Evolutionary conservation across 306 rosid species (phyloP).

Genomic region (Rubus idaeus): DNA sequence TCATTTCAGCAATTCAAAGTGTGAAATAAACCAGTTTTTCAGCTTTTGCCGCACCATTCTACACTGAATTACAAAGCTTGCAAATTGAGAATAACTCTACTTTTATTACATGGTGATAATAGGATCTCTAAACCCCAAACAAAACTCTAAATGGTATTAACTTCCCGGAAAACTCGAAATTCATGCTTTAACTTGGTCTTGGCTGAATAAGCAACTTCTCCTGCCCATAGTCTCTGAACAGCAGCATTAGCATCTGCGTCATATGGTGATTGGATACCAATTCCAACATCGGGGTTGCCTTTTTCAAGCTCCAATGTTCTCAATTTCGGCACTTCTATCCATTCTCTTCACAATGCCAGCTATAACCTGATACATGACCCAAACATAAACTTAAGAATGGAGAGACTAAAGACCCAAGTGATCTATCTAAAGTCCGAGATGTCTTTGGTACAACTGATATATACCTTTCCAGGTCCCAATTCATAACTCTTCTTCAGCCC

Average conservation of each 20-base stretch:
- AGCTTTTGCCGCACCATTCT: background rate
- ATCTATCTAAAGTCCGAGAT: background rate
- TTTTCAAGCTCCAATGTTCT: conserved; percentile 68
- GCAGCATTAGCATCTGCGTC: background rate
- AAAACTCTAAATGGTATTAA: background rate
- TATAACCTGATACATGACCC: conserved; percentile 58
- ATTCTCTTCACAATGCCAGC: conserved; percentile 92
- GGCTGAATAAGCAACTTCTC: background rate
- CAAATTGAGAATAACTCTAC: background rate
- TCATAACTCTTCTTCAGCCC: conserved; percentile 90
- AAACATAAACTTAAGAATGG: background rate
- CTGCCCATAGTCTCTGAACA: background rate
- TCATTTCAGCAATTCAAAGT: conserved; percentile 3
- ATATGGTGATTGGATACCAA: conserved; percentile 9
- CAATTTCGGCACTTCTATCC: conserved; percentile 74
- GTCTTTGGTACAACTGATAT: conserved; percentile 3
- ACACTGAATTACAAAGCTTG: background rate
- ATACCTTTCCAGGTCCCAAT: conserved; percentile 98
- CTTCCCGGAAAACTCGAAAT: background rate
- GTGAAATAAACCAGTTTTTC: background rate
- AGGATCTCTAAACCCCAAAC: background rate
- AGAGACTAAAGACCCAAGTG: background rate
- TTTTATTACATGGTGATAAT: background rate
- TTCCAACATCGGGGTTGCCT: background rate
- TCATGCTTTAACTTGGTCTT: background rate